phyloP scores from a whole-genome alignment of 768 basidiomycete genomes.

The Pleurotus platypus region DNA sequence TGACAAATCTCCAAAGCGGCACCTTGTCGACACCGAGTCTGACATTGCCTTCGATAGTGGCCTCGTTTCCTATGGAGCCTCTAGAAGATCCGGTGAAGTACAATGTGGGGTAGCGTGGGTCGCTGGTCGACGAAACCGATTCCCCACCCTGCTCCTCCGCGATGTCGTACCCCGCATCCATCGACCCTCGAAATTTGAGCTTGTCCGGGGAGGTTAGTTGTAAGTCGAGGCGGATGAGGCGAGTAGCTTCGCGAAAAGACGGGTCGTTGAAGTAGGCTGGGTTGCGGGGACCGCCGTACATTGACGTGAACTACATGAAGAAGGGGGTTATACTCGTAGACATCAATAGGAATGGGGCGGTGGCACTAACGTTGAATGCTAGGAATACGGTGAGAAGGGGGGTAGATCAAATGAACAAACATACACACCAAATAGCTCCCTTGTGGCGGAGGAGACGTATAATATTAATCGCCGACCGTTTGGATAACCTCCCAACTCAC shows the following conservation, averaged over 20 bases:
- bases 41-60: constrained; percentile 47
- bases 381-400: background rate
- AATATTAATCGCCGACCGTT: too few species aligned
- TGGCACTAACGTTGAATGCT: constrained; percentile 47
- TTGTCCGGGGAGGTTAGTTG: constrained; percentile 33
- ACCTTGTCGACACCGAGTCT: constrained; percentile 40
- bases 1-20: constrained; percentile 59
- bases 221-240: constrained; percentile 57
- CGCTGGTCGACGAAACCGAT: constrained; percentile 1
- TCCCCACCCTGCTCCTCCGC: constrained; percentile 12
- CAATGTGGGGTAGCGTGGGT: constrained; percentile 35
- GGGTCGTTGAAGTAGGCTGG: constrained; percentile 50
- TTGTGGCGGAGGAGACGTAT: constrained; percentile 8
- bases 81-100: constrained; percentile 45
- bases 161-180: constrained; percentile 7
- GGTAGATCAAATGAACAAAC: background rate
- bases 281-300: constrained; percentile 31
- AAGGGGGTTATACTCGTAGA: constrained; percentile 8
- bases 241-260: constrained; percentile 61
- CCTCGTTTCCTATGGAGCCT: constrained; percentile 38
- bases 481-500: background rate
- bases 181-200: constrained; percentile 23
- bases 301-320: constrained; percentile 25
- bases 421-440: constrained; percentile 41
- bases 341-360: background rate